Evolutionary conservation across 192 early-diverging fungal species (phyloP).

Genomic region (Haplosporangium gracile): DNA sequence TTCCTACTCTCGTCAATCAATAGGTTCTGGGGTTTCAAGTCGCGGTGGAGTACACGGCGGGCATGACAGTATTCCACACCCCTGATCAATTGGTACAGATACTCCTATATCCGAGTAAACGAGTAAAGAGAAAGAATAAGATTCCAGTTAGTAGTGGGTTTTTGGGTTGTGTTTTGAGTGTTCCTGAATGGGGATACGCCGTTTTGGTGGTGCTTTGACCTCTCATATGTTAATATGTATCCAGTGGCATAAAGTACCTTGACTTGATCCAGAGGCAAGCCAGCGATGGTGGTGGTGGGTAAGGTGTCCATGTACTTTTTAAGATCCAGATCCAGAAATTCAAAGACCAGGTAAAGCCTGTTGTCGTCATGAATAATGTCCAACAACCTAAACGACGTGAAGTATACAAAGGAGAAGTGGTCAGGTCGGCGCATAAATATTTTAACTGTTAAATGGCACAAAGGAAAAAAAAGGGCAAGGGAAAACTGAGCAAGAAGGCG

Average conservation of each 20-base stretch:
- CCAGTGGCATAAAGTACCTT: slow-evolving; percentile 22
- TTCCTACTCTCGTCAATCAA: slow-evolving; percentile 92
- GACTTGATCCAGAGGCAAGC: slow-evolving; percentile 49
- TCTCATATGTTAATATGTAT: too few species aligned
- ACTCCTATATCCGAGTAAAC: slow-evolving; percentile 72
- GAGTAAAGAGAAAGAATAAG: background rate
- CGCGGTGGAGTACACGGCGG: slow-evolving; percentile 94
- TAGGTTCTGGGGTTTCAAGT: slow-evolving; percentile 98
- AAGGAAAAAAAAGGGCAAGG: slow-evolving; percentile 1
- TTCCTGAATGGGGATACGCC: background rate
- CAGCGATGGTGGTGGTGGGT: slow-evolving; percentile 32
- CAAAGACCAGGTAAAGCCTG: slow-evolving; percentile 95
- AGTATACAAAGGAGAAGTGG: background rate
- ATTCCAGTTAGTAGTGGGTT: background rate
- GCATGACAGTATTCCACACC: slow-evolving; percentile 94
- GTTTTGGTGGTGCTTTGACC: background rate
- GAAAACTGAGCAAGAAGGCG: background rate
- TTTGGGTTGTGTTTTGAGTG: background rate
- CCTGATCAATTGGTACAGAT: slow-evolving; percentile 91
- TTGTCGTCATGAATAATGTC: slow-evolving; percentile 91
- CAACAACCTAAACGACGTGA: slow-evolving; percentile 69
- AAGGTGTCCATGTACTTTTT: slow-evolving; percentile 57
- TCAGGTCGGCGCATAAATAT: background rate
- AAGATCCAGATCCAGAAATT: slow-evolving; percentile 90
- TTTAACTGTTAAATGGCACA: slow-evolving; percentile 14